Base-by-base conservation (phyloP, 2,329 filamentous ascomycete genomes). In the Colletotrichum aenigma region DNA sequence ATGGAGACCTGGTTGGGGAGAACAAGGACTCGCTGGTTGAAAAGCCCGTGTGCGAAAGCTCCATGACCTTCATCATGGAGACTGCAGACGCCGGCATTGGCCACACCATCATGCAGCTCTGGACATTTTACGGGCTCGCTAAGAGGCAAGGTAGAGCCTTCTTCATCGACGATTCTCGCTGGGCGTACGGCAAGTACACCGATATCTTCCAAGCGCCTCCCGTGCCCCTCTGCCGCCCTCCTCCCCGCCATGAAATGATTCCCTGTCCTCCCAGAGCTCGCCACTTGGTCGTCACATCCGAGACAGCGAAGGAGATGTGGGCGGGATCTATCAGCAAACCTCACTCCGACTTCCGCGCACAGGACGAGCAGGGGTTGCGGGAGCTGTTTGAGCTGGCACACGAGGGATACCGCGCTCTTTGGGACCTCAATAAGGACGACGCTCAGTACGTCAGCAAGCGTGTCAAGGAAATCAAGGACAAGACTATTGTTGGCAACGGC, bases 161-260 rank as follows among this genome's bases (percentile, higher is more conserved):
- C 84, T 97, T 98, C 85, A 88, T 98, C 77, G 95, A 97, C 79
- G 95, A 98, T 84, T 92, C 93, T 8, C 89, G 93, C 78, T 98
- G 96, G 93, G 93, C 94, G 2, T 97, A 97, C 79, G 95, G 95
- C 12, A 88, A 89, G 67, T 98, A 95, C 81, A 89, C 89, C 1
- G 89, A 91, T 66, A 95, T 94, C 79, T 97, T 98, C 84, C 86
- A 90, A 61, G 85, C 91, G 4, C 93, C 93, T 2, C 93, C 94
- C 0, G 79, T 88, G 3, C 92, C 93, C 3, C 84, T 86, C 28
- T 97, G 95, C 82, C 88, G 90, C 9, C 91, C 93, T 21, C 95
- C 95, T 15, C 93, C 94, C n/a, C 87, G 90, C 30, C 91, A 94
- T 71, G 91, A 96, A 79, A 94, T 95, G 83, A 86, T 97, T 0